Base-by-base conservation (phyloP, 148 eudicot species). In the Persicaria tinctoria region DNA sequence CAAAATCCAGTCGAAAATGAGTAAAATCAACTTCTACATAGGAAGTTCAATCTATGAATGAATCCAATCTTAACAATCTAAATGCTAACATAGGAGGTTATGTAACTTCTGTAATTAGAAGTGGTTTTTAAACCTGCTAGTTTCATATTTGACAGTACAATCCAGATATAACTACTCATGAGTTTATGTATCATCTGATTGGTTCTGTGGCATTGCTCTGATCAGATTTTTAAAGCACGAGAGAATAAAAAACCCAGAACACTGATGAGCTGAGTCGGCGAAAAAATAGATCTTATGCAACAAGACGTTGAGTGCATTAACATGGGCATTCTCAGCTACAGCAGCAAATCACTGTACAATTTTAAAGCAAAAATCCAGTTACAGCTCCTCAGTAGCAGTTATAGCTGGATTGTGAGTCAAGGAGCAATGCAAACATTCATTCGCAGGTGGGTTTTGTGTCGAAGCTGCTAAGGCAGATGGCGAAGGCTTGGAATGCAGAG, bases 401-500 rank as follows among this genome's bases (percentile, higher is more conserved):
- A 5, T 59, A 53, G 16, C 17, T 53, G n/a, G 70, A 66, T 12
- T 41, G 47, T 11, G n/a, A 38, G 41, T 62, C 68, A 8, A 59
- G 9, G 18, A 41, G 8, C 70, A 66, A 20, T 38, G 45, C 13
- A 17, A 11, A 13, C 70, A 66, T 41, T 63, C 82, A 92, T 83
- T 95, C 97, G 80, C 97, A 90, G 47, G 97, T 97, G 6, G 97
- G 96, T 82, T 94, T 92, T 7, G 96, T 90, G 82, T 90, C 97
- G 62, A 89, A 92, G 88, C 97, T 94, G 82, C 97, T 92, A 83
- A 93, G 86, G 83, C 98, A 91, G 14, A 94, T 82, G 14, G 98
- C 86, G 73, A 94, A 94, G 64, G 97, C 97, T 83, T 94, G 97
- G 82, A 88, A 92, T 14, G 92, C 97, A 51, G 98, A 91, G 46